Base-by-base conservation (phyloP, 805 yeast genomes). In the Ogataea degrootiae region DNA sequence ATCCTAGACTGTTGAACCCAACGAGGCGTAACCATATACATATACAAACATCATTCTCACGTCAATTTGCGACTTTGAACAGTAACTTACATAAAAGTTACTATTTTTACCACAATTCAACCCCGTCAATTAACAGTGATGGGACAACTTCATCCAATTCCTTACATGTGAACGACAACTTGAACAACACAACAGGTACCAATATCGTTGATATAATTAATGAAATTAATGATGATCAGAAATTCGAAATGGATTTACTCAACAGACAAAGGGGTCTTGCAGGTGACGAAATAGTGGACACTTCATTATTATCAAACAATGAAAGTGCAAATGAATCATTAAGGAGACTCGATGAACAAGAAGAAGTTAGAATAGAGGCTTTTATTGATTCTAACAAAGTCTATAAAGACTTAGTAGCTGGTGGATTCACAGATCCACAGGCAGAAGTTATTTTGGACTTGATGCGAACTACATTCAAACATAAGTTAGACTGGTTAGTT, bases 341-440 rank as follows among this genome's bases (percentile, higher is more conserved):
- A 8, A 9, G 31, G 31, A 26, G 31, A 26, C 31, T 26, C 16
- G 35, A 37, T 29, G 51, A 39, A 34, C 42, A n/a, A 23, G 60
- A 58, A n/a, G 53, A 55, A 22, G 48, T 61, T 14, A 48, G 48
- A 46, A 39, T 72, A 53, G 68, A 66, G 34, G 52, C 65, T 3
- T 66, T 76, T 42, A 72, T 89, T 43, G 87, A 88, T 41, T 83
- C 91, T 1, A 81, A 82, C 63, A 71, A 68, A 37, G 77, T 85
- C 0, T 84, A 72, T 57, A 71, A 75, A 19, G 75, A 76, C 44
- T 71, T 88, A 17, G 62, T 62, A 16, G 59, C 62, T 0, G 70
- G 85, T 1, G 90, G 89, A 2, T 84, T 83, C 59, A 77, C 79
- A 0, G 73, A 74, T 0, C 65, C 65, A 4, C 92, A 88, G 62